Evolutionary conservation across 192 early-diverging fungal genomes (phyloP).

Genomic region (Mortierella alpina): DNA sequence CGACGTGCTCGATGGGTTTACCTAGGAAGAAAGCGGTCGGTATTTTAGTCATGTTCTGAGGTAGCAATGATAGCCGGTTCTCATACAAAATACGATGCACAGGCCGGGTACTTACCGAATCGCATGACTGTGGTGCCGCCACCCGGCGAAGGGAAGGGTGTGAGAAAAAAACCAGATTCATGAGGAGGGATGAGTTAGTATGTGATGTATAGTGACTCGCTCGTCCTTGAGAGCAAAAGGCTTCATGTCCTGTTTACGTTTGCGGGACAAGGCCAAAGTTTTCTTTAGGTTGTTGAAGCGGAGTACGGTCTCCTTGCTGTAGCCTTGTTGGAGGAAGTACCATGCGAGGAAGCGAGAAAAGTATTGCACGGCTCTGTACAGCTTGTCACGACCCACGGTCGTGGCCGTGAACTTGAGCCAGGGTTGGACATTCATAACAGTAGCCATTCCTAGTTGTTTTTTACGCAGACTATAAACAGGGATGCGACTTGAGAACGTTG

Average conservation of each 20-base stretch:
- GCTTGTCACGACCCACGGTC: slow-evolving; percentile 80
- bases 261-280: slow-evolving; percentile 69
- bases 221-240: background rate
- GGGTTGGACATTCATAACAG: slow-evolving; percentile 45
- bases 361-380: slow-evolving; percentile 87
- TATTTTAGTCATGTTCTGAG: too few relatives aligned
- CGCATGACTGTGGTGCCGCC: background rate
- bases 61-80: too few relatives aligned
- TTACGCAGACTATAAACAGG: background rate
- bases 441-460: slow-evolving; percentile 2
- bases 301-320: slow-evolving; percentile 67
- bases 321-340: slow-evolving; percentile 65
- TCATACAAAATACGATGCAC: too few relatives aligned
- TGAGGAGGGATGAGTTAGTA: too few relatives aligned
- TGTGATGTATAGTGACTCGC: too few relatives aligned
- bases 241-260: slow-evolving; percentile 56
- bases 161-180: background rate
- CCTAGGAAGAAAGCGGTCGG: slow-evolving; percentile 5
- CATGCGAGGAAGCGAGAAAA: slow-evolving; percentile 84
- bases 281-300: slow-evolving; percentile 71
- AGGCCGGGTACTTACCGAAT: background rate
- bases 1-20: slow-evolving; percentile 74
- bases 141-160: background rate
- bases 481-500: background rate
- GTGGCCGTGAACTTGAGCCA: slow-evolving; percentile 68